Evolutionary conservation across 179 eudicot species (phyloP).

Genomic region (Corrigiola litoralis): DNA sequence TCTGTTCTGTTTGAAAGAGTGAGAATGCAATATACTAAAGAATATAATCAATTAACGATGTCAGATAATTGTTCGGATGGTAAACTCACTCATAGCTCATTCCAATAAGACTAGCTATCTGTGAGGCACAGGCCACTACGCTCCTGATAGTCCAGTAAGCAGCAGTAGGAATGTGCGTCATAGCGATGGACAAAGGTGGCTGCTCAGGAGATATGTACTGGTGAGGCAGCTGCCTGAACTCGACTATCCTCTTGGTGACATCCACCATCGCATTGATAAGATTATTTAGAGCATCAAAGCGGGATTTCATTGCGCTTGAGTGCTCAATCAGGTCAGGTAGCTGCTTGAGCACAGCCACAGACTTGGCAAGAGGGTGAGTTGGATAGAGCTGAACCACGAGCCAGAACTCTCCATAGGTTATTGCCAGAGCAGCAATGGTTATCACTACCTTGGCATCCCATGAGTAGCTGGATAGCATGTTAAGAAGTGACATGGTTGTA

Average conservation of each 20-base stretch:
- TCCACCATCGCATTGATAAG: conserved; percentile 43
- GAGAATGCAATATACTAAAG: neutral
- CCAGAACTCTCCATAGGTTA: conserved; percentile 79
- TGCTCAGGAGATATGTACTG: conserved; percentile 65
- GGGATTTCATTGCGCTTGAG: conserved; percentile 30
- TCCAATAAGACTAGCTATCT: conserved; percentile 60
- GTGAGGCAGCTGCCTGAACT: conserved; percentile 57
- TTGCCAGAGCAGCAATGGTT: conserved; percentile 61
- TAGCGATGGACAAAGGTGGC: conserved; percentile 57
- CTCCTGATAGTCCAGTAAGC: conserved; percentile 91
- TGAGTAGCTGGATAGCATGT: conserved; percentile 61
- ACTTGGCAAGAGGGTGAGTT: conserved; percentile 66
- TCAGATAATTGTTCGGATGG: neutral
- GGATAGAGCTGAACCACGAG: conserved; percentile 49
- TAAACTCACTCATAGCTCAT: conserved; percentile 62
- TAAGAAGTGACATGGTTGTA: conserved; percentile 61
- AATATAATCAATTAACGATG: neutral
- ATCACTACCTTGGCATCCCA: conserved; percentile 90
- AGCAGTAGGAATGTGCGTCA: conserved; percentile 71
- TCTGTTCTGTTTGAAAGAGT: too few relatives aligned
- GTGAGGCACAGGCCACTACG: conserved; percentile 66
- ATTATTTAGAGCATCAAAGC: conserved; percentile 35
- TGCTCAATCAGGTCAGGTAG: conserved; percentile 51
- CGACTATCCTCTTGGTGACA: conserved; percentile 55
- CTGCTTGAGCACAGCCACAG: conserved; percentile 70